These are phyloP conservation scores for Termitomyces sp. DNA, from an alignment of 1,284 basidiomycete genomes.

Conservation along the genomic window DNA sequence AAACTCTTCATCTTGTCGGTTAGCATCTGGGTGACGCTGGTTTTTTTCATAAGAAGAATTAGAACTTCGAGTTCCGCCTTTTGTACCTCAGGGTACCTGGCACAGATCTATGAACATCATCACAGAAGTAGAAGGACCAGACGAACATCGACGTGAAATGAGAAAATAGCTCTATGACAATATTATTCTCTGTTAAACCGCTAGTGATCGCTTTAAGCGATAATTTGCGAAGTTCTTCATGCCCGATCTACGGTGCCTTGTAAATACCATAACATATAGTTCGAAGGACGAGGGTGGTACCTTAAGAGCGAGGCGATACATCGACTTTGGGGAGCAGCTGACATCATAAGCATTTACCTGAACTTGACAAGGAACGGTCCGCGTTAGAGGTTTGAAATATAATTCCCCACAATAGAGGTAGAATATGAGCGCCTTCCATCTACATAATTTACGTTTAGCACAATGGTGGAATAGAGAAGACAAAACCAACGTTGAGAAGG, in stretches of 20 bases:
- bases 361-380: neutral
- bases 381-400: conserved; percentile 2
- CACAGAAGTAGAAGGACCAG: neutral
- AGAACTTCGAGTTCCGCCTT: conserved; percentile 13
- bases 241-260: conserved; percentile 1
- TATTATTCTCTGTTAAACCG: conserved; percentile 14
- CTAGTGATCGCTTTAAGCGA: conserved; percentile 13
- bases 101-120: neutral
- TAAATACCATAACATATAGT: neutral
- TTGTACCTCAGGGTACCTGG: conserved; percentile 17
- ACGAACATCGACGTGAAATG: conserved; percentile 18
- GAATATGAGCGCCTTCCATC: conserved; percentile 12
- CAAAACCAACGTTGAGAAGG: conserved; percentile 6
- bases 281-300: neutral
- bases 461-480: neutral
- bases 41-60: neutral
- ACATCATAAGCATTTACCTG: neutral
- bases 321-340: conserved; percentile 20
- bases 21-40: neutral
- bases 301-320: conserved; percentile 21
- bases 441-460: neutral
- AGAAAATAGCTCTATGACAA: conserved; percentile 20
- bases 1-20: neutral
- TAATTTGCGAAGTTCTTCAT: conserved; percentile 8
- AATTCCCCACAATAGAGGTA: conserved; percentile 10